Evolutionary conservation across 129 eudicot species (phyloP).

Genomic region (Escallonia herrerae): DNA sequence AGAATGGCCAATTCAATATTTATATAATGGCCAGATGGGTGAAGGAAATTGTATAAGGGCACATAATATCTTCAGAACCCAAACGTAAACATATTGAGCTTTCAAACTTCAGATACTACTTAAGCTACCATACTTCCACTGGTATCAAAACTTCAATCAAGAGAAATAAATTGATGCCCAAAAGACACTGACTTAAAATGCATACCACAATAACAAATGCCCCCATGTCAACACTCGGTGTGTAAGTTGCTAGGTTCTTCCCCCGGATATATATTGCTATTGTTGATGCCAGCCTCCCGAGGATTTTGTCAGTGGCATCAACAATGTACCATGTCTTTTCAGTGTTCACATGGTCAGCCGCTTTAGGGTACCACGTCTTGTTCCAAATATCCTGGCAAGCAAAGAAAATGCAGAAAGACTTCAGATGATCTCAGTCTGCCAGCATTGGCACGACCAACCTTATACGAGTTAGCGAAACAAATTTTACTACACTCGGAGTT

Average conservation of each 20-base stretch:
- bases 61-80: not conserved
- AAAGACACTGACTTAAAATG: not conserved
- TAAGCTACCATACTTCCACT: not conserved
- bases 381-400: constrained; percentile 87
- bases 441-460: too few relatives aligned
- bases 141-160: not conserved
- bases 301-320: constrained; percentile 86
- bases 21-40: too few relatives aligned
- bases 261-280: constrained; percentile 90
- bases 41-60: not conserved
- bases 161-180: not conserved
- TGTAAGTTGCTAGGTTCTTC: constrained; percentile 73
- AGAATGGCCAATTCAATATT: not conserved
- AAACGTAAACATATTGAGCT: not conserved
- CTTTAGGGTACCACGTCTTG: constrained; percentile 93
- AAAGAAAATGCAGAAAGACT: constrained; percentile 1
- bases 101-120: not conserved
- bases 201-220: constrained; percentile 92
- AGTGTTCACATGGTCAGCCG: constrained; percentile 73
- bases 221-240: constrained; percentile 97
- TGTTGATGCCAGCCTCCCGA: constrained; percentile 81
- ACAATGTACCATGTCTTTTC: constrained; percentile 89
- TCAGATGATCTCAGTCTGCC: not conserved
- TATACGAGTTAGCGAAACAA: not conserved
- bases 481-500: not conserved